Evolutionary conservation across 805 yeast species (phyloP).

Genomic region (Ogataea ganodermae): DNA sequence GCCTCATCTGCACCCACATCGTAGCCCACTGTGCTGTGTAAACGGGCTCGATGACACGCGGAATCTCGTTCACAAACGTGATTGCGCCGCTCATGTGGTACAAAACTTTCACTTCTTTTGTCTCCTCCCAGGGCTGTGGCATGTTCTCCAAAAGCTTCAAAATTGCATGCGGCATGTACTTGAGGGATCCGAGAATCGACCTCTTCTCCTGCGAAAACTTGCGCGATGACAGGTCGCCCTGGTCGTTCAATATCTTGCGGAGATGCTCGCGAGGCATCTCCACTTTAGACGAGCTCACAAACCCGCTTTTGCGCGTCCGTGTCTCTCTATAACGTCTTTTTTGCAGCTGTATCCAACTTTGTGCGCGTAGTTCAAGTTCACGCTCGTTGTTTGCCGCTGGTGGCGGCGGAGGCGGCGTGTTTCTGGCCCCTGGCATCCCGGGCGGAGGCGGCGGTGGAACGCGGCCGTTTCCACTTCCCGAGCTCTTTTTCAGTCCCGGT

Average conservation of each 20-base stretch:
- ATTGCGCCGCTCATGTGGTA: conserved; percentile 94
- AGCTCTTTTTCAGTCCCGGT: conserved; percentile 14
- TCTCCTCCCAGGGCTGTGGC: conserved; percentile 98
- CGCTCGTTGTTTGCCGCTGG: conserved; percentile 34
- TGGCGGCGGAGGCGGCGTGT: conserved; percentile 18
- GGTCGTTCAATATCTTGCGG: conserved; percentile 78
- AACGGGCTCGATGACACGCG: conserved; percentile 89
- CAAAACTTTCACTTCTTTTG: conserved; percentile 80
- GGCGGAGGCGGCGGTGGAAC: conserved; percentile 43
- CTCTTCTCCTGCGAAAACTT: conserved; percentile 82
- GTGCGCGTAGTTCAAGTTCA: conserved; percentile 44
- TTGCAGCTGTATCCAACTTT: conserved; percentile 65
- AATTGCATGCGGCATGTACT: conserved; percentile 94
- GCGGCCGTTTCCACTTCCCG: conserved; percentile 1
- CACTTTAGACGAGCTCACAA: conserved; percentile 60
- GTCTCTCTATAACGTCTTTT: conserved; percentile 52
- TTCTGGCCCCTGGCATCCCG: conserved; percentile 17
- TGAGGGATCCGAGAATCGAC: conserved; percentile 85
- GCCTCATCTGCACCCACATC: conserved; percentile 88
- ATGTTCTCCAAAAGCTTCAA: conserved; percentile 87
- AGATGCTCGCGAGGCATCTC: conserved; percentile 95
- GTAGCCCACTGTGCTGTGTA: conserved; percentile 96
- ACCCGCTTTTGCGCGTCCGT: conserved; percentile 41
- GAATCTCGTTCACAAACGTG: conserved; percentile 90
- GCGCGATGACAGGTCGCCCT: conserved; percentile 80